Evolutionary conservation across 2,329 filamentous ascomycete genomes (phyloP).

Genomic region (Diaporthe eres): DNA sequence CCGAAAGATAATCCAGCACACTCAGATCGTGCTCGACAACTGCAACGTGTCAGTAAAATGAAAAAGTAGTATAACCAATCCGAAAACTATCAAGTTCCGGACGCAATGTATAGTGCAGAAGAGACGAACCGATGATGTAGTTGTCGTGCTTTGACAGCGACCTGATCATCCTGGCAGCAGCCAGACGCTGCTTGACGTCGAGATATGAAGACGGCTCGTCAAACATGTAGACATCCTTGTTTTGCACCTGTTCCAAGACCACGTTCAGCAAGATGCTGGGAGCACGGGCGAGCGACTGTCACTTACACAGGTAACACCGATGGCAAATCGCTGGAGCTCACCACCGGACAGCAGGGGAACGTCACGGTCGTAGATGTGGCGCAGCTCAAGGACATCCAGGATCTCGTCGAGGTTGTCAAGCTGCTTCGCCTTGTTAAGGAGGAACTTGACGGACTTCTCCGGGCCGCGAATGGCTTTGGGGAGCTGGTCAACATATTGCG

Average conservation of each 20-base stretch:
- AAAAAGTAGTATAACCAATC: too few relatives aligned
- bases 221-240: constrained; percentile 83
- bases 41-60: constrained; percentile 14
- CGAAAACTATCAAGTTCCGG: not conserved
- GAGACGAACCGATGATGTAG: constrained; percentile 80
- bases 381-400: constrained; percentile 84
- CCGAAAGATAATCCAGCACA: constrained; percentile 97
- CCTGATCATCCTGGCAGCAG: constrained; percentile 91
- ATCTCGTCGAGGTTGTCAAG: constrained; percentile 88
- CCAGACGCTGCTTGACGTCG: constrained; percentile 98
- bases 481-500: constrained; percentile 99
- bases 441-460: constrained; percentile 82
- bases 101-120: not conserved
- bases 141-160: constrained; percentile 89
- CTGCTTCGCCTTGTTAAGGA: constrained; percentile 83
- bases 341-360: constrained; percentile 93
- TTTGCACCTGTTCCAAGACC: constrained; percentile 38
- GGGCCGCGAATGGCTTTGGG: constrained; percentile 89
- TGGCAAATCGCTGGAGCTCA: constrained; percentile 98
- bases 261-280: not conserved
- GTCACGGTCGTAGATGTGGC: constrained; percentile 92
- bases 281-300: not conserved
- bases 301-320: constrained; percentile 87
- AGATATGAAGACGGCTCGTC: constrained; percentile 99
- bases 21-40: constrained; percentile 99